Evolutionary conservation across 2,329 filamentous ascomycete genomes (phyloP).

Genomic region (Trichoderma atrobrunneum): DNA sequence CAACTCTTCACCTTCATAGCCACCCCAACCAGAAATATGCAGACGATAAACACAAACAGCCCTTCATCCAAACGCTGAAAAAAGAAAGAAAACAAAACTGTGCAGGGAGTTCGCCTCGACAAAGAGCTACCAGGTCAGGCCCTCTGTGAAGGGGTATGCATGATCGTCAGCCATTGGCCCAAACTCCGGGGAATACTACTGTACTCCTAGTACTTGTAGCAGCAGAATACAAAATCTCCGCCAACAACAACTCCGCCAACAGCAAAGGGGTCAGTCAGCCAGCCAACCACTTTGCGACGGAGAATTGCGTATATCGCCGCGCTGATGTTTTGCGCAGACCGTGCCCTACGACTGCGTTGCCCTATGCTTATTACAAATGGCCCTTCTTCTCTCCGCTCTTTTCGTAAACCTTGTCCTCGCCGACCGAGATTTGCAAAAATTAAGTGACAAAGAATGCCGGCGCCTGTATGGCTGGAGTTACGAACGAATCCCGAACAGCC

Average conservation of each 20-base stretch:
- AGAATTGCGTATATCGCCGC: constrained; percentile 15
- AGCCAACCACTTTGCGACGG: neutral
- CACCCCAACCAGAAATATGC: neutral
- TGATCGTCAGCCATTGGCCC: neutral
- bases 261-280: neutral
- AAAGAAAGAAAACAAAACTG: neutral
- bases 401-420: neutral
- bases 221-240: constrained; percentile 1
- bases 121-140: neutral
- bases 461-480: constrained; percentile 14
- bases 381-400: neutral
- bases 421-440: neutral
- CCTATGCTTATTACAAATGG: neutral
- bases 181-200: neutral
- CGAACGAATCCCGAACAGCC: constrained; percentile 3
- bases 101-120: neutral
- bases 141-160: neutral
- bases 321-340: neutral
- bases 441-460: neutral
- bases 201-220: neutral
- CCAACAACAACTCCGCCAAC: neutral
- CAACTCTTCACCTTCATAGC: neutral
- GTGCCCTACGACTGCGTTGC: neutral
- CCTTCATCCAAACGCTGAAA: neutral
- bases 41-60: neutral